Conservation (phyloP, 768 basidiomycete species). For the Amanita phalloides region DNA sequence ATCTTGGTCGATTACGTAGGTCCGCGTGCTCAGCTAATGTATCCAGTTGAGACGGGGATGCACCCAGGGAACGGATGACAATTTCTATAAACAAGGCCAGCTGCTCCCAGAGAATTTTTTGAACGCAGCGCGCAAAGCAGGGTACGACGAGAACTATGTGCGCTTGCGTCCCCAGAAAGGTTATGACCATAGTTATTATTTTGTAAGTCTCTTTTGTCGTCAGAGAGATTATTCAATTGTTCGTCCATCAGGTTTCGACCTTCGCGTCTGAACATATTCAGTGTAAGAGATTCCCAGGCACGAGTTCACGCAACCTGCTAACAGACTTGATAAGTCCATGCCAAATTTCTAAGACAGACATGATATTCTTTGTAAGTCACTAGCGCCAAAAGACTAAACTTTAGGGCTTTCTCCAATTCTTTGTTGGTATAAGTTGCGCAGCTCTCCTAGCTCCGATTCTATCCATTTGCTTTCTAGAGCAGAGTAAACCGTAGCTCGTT, state of each 20-base stretch:
- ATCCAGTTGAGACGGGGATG: neutral
- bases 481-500: constrained; percentile 51
- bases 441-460: constrained; percentile 41
- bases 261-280: constrained; percentile 85
- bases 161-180: constrained; percentile 70
- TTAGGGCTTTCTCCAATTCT: constrained; percentile 16
- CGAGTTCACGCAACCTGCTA: constrained; percentile 6
- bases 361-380: neutral
- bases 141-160: constrained; percentile 67
- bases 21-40: constrained; percentile 3
- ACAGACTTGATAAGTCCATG: constrained; percentile 52
- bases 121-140: constrained; percentile 62
- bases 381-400: neutral
- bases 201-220: constrained; percentile 31
- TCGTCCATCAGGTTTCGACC: constrained; percentile 60
- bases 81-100: constrained; percentile 79
- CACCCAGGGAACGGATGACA: constrained; percentile 63
- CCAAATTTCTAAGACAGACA: constrained; percentile 68
- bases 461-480: constrained; percentile 67
- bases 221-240: neutral
- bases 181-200: constrained; percentile 88
- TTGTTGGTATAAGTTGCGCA: constrained; percentile 50
- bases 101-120: constrained; percentile 86
- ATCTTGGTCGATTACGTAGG: constrained; percentile 83
- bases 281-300: constrained; percentile 38